Percentiles rank a stretch among this genome's conserved stretches.
Conservation (phyloP, 2,329 filamentous ascomycete species). For the Aschersonia sp. region DNA sequence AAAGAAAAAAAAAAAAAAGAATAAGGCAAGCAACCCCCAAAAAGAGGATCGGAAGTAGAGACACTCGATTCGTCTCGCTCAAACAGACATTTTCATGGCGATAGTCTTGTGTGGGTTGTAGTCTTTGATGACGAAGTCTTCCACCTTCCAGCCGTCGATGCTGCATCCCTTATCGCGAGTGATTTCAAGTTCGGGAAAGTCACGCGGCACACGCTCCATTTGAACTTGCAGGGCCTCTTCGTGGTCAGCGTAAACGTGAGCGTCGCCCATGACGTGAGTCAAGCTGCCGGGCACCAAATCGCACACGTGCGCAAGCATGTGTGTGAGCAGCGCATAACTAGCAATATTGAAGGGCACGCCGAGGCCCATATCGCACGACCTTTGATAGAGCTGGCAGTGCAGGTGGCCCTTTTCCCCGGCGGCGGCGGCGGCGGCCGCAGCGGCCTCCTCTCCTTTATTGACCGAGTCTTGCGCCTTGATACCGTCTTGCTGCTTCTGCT, state of each 20-base stretch:
- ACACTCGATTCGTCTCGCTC: not conserved
- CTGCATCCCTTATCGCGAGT: constrained; percentile 50
- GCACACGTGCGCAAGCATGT: constrained; percentile 85
- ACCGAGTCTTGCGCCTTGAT: too few relatives aligned
- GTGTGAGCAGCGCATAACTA: constrained; percentile 80
- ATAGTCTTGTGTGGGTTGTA: constrained; percentile 88
- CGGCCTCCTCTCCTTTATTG: constrained; percentile 2
- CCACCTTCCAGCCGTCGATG: constrained; percentile 80
- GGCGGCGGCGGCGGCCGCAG: constrained; percentile 3
- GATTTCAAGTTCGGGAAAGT: constrained; percentile 70
- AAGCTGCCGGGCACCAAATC: constrained; percentile 74
- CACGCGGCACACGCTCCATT: constrained; percentile 61
- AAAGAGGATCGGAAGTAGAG: not conserved
- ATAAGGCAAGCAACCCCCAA: not conserved
- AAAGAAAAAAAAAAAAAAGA: not conserved
- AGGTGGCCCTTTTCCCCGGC: constrained; percentile 48
- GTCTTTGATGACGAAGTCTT: constrained; percentile 76
- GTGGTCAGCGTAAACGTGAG: constrained; percentile 92
- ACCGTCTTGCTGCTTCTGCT: too few relatives aligned
- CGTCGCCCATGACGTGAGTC: constrained; percentile 93
- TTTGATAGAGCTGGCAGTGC: constrained; percentile 83
- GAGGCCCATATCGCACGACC: constrained; percentile 92
- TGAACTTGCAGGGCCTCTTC: constrained; percentile 75
- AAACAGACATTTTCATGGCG: constrained; percentile 98
- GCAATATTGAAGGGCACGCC: constrained; percentile 98